These are phyloP conservation scores for Verbascum thapsus DNA, from an alignment of 257 asterid species.

Conservation along the genomic window DNA sequence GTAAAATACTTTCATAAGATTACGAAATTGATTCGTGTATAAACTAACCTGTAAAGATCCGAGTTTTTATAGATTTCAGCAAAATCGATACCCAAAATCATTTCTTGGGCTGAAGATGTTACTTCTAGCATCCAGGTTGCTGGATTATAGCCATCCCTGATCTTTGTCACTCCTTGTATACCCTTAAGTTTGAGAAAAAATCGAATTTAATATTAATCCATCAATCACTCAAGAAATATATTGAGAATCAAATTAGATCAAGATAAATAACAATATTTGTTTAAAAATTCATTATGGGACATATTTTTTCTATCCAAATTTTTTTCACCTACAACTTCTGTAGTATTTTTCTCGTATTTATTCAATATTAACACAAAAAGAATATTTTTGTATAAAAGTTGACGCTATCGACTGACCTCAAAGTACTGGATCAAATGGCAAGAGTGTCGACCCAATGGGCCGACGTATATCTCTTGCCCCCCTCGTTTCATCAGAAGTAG, in stretches of 20 bases:
- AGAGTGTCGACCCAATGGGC: constrained; percentile 69
- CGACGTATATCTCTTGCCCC: constrained; percentile 68
- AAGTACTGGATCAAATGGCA: constrained; percentile 52
- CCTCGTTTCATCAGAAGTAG: constrained; percentile 65
- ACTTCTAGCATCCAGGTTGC: constrained; percentile 76
- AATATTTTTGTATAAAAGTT: background rate
- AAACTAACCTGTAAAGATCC: constrained; percentile 45
- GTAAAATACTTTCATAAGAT: background rate
- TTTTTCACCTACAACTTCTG: too few species aligned
- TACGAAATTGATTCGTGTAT: background rate
- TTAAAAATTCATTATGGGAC: too few species aligned
- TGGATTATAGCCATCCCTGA: constrained; percentile 54
- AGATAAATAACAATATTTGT: too few species aligned
- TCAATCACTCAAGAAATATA: background rate
- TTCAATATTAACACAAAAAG: background rate
- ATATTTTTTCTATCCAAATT: too few species aligned
- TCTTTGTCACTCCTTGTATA: constrained; percentile 50
- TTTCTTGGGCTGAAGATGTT: constrained; percentile 54
- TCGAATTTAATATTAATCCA: background rate
- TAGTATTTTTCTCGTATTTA: too few species aligned
- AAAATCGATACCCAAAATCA: constrained; percentile 49
- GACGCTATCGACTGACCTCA: constrained; percentile 39
- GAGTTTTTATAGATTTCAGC: constrained; percentile 50
- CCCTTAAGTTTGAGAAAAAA: constrained; percentile 32
- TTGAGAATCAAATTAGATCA: too few species aligned